phyloP scores from a whole-genome alignment of 78 protist genomes.

The Andalucia godoyi region DNA sequence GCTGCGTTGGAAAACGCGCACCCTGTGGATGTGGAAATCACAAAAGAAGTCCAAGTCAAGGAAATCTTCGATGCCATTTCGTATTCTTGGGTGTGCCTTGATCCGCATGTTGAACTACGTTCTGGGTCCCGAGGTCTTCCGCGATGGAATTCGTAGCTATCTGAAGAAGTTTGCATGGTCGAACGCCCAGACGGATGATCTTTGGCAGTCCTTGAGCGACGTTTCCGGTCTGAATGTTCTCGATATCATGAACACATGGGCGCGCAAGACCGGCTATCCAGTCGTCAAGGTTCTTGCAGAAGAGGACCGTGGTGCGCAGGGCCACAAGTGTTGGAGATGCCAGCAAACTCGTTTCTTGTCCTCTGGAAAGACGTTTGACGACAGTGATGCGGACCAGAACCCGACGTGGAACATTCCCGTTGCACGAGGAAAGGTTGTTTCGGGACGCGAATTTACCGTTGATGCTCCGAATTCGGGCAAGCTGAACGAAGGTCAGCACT shows the following conservation, averaged over 20 bases:
- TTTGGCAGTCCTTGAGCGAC: constrained; percentile 57
- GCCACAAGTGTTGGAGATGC: too few species aligned
- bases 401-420: too few species aligned
- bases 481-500: too few species aligned
- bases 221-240: constrained; percentile 36
- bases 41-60: neutral
- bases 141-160: constrained; percentile 12
- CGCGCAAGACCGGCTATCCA: constrained; percentile 66
- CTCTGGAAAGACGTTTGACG: too few species aligned
- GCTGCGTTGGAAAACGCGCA: constrained; percentile 11
- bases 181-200: constrained; percentile 40
- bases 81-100: constrained; percentile 16
- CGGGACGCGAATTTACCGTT: too few species aligned
- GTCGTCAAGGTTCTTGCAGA: constrained; percentile 56
- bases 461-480: too few species aligned
- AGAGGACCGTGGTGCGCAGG: too few species aligned
- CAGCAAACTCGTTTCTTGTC: too few species aligned
- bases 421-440: too few species aligned
- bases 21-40: constrained; percentile 13
- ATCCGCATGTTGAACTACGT: neutral
- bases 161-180: neutral
- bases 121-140: constrained; percentile 8
- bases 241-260: constrained; percentile 55
- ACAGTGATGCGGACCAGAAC: too few species aligned
- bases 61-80: constrained; percentile 21